Percentiles rank a stretch among this genome's conserved stretches.
phyloP scores from a whole-genome alignment of 225 moss, liverwort and hornwort species.

The Polytrichum formosum region DNA sequence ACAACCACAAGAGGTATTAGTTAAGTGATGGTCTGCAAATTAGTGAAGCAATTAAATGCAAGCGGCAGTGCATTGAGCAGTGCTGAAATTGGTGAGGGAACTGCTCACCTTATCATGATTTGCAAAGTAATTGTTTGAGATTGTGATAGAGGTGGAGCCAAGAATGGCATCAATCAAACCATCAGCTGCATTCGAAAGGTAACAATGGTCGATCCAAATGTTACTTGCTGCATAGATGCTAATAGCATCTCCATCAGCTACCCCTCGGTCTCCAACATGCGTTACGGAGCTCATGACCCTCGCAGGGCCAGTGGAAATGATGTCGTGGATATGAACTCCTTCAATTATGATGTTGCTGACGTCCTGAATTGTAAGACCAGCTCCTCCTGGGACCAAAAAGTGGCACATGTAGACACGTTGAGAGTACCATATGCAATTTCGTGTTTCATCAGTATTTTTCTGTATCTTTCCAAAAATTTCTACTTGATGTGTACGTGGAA shows the following conservation, averaged over 20 bases:
- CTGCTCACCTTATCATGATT: conserved; percentile 23
- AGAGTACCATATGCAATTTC: no score
- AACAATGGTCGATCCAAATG: conserved; percentile 38
- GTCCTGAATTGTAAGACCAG: conserved; percentile 29
- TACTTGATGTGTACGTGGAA: no score
- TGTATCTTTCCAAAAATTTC: no score
- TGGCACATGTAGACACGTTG: no score
- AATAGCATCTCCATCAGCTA: conserved; percentile 34
- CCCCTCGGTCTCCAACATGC: conserved; percentile 6
- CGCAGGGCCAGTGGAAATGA: conserved; percentile 17
- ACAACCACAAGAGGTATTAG: no score
- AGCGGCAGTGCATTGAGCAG: no score
- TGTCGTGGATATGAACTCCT: conserved; percentile 33
- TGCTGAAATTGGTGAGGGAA: not conserved
- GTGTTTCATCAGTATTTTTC: no score
- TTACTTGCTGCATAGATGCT: conserved; percentile 17
- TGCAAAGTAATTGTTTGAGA: conserved; percentile 33
- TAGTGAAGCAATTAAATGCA: no score
- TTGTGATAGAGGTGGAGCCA: conserved; percentile 27
- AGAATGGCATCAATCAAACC: conserved; percentile 22
- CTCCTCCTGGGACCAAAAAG: not conserved
- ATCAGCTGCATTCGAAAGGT: conserved; percentile 24
- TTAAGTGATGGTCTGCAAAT: no score
- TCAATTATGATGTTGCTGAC: conserved; percentile 34
- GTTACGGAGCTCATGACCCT: conserved; percentile 13